Conservation (phyloP, 306 rosid species). For the Rosa lucieae region DNA sequence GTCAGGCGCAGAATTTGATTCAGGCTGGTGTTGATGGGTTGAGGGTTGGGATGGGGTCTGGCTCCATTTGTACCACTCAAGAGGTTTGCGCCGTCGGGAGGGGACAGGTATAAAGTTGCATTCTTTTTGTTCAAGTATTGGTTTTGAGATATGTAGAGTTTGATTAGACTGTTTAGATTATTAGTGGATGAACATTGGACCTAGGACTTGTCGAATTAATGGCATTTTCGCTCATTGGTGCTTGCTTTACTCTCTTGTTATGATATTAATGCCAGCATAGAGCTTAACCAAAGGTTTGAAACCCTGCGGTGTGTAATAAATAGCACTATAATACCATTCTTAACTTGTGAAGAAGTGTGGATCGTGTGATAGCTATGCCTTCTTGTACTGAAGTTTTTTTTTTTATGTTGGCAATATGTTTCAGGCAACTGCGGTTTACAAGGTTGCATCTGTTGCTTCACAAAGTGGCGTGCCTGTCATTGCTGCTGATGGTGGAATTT, state of each 20-base stretch:
- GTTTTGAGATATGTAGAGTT: background rate
- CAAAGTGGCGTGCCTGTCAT: conserved; percentile 77
- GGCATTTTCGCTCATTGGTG: too few species aligned
- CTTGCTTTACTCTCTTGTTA: background rate
- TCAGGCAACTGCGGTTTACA: conserved; percentile 86
- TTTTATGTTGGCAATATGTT: conserved; percentile 15
- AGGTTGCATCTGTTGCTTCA: conserved; percentile 78
- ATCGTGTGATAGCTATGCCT: background rate
- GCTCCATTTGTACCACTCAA: conserved; percentile 93
- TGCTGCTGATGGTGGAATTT: conserved; percentile 97
- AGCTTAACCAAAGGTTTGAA: too few species aligned
- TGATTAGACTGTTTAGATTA: background rate
- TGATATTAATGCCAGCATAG: too few species aligned
- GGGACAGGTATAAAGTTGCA: conserved; percentile 63
- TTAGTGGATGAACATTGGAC: background rate
- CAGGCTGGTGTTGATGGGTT: conserved; percentile 90
- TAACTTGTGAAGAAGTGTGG: background rate
- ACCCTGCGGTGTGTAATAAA: too few species aligned
- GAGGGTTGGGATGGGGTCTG: conserved; percentile 97
- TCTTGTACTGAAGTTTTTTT: background rate
- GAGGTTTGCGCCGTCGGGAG: conserved; percentile 97
- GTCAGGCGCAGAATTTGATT: conserved; percentile 86
- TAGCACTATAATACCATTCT: background rate
- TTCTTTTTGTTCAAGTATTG: background rate
- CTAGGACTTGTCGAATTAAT: background rate